phyloP scores from a whole-genome alignment of 2,329 filamentous ascomycete species.

The Penicillium sp. region DNA sequence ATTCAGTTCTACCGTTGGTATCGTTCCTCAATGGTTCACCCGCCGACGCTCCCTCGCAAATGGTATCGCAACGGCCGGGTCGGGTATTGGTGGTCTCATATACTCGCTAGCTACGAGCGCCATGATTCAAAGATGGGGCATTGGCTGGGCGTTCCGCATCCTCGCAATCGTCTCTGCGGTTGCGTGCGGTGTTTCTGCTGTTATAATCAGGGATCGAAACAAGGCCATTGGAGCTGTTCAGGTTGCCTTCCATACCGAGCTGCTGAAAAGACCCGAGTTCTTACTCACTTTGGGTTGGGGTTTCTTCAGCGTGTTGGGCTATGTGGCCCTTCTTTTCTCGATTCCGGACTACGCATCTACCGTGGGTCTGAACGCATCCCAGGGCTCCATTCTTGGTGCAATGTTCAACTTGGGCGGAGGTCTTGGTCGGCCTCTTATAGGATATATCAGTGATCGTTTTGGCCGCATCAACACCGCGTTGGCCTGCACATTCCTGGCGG shows the following conservation, averaged over 20 bases:
- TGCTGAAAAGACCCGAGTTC: background rate
- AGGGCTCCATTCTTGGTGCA: background rate
- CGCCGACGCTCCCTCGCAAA: conserved; percentile 42
- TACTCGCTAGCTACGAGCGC: conserved; percentile 37
- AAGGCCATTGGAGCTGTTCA: background rate
- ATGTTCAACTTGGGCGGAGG: background rate
- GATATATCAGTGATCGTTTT: background rate
- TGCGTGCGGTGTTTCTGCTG: conserved; percentile 40
- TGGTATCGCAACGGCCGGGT: conserved; percentile 42
- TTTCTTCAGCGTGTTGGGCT: background rate
- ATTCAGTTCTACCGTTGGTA: conserved; percentile 40
- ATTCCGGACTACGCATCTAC: background rate
- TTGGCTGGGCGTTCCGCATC: conserved; percentile 45
- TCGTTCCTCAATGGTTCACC: conserved; percentile 48
- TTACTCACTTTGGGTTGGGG: background rate
- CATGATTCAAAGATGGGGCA: conserved; percentile 38
- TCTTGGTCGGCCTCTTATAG: background rate
- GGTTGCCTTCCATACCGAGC: background rate
- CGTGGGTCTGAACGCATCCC: background rate
- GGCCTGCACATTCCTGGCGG: conserved; percentile 19
- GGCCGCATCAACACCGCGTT: background rate
- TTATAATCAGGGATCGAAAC: background rate
- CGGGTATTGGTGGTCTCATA: conserved; percentile 43
- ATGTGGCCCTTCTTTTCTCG: background rate
- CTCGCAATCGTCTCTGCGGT: conserved; percentile 38